Evolutionary conservation across 208 protist genomes (phyloP).

Genomic region (Vickermania ingenoplastis): DNA sequence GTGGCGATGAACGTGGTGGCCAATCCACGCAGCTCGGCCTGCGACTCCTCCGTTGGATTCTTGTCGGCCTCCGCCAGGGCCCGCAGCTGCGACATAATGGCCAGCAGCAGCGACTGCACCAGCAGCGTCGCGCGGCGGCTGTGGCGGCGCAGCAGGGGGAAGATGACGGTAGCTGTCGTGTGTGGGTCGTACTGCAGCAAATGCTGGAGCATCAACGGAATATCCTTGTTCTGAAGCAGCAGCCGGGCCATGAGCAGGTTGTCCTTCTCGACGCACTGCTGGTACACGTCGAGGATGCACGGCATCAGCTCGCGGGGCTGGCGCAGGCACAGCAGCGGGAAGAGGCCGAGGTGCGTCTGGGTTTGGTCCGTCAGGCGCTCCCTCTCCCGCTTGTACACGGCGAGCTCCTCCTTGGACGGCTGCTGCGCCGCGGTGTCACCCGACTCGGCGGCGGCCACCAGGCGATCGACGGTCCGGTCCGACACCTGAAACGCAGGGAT

Average conservation of each 20-base stretch:
- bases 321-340: conserved; percentile 66
- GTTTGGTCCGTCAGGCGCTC: conserved; percentile 21
- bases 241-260: conserved; percentile 42
- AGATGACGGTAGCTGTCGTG: conserved; percentile 33
- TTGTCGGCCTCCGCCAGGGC: conserved; percentile 18
- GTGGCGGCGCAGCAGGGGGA: conserved; percentile 58
- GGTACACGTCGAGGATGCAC: conserved; percentile 48
- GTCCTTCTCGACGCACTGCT: conserved; percentile 47
- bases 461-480: conserved; percentile 3
- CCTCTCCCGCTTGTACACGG: conserved; percentile 9
- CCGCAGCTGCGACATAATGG: conserved; percentile 32
- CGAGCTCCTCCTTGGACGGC: conserved; percentile 4
- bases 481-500: conserved; percentile 17
- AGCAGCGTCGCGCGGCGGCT: conserved; percentile 31
- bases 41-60: not conserved
- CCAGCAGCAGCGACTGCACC: conserved; percentile 63
- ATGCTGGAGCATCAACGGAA: conserved; percentile 46
- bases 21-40: not conserved
- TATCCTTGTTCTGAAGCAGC: conserved; percentile 40
- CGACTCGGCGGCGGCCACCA: conserved; percentile 5
- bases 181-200: conserved; percentile 37
- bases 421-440: conserved; percentile 4
- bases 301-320: conserved; percentile 59
- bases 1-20: not conserved
- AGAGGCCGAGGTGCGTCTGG: conserved; percentile 50